A percentile compares a stretch with the other conserved stretches of the same genome.
Conservation (phyloP, 73 alveolate species). For the Breviolum minutum region DNA sequence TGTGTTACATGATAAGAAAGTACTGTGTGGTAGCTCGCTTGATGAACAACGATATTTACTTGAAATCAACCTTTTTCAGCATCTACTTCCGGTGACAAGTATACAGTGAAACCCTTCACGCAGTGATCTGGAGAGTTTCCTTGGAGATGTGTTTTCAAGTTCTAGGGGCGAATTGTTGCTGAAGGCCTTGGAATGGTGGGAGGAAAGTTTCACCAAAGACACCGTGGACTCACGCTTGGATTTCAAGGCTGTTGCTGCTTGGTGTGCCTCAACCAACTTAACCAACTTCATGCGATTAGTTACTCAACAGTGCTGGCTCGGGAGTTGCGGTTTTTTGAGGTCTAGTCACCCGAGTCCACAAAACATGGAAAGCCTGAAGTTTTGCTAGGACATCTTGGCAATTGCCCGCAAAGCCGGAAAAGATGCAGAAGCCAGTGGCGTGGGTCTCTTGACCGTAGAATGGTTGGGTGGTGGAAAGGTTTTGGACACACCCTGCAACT, state of each 20-base stretch:
- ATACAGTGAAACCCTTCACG: too few species aligned
- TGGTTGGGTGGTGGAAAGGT: too few species aligned
- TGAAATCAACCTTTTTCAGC: too few species aligned
- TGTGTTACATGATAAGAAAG: not conserved
- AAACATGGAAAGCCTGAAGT: not conserved
- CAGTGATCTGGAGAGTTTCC: too few species aligned
- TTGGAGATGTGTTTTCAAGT: too few species aligned
- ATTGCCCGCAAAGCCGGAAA: slow-evolving; percentile 9
- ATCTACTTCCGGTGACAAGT: too few species aligned
- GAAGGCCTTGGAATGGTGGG: slow-evolving; percentile 75
- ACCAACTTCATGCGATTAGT: not conserved
- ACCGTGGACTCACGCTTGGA: slow-evolving; percentile 29
- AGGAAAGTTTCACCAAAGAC: slow-evolving; percentile 69
- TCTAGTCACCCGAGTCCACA: not conserved
- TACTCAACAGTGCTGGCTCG: too few species aligned
- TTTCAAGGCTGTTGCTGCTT: slow-evolving; percentile 18
- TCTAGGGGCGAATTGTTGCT: not conserved
- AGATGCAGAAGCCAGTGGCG: slow-evolving; percentile 13
- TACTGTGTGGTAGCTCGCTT: too few species aligned
- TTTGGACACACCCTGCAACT: too few species aligned
- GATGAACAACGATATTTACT: too few species aligned
- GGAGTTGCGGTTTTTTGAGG: not conserved
- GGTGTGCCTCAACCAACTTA: not conserved
- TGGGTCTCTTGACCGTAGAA: not conserved
- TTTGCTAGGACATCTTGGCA: slow-evolving; percentile 15